Base-by-base conservation (phyloP, 2,329 filamentous ascomycete species). In the Bertia moriformis region DNA sequence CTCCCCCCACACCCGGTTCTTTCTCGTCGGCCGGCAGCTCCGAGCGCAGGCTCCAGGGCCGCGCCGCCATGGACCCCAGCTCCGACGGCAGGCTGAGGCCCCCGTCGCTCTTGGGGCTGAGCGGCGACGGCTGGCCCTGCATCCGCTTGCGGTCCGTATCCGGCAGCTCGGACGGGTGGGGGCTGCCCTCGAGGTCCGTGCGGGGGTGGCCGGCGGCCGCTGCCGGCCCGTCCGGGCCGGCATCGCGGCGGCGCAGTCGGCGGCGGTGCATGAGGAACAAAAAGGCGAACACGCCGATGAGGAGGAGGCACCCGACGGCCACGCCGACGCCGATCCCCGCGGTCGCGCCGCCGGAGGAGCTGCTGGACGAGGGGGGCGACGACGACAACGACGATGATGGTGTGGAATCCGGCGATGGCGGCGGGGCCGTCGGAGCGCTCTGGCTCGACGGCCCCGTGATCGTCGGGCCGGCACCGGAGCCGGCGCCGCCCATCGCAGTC, bases 191-290 rank as follows among this genome's bases (percentile, higher is more conserved):
- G 22, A n/a, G n/a, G 22, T 27, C 22, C 7, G 7, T 27, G n/a
- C n/a, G n/a, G n/a, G n/a, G n/a, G n/a, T n/a, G n/a, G n/a, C n/a
- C n/a, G 22, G 22, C 22, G 22, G 22, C 22, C n/a, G 22, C 7
- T 10, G 22, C 22, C n/a, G 22, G 22, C 22, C 7, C 7, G 7
- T 27, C n/a, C 7, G 7, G 22, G 22, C 22, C 22, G 22, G 7
- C 7, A 10, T n/a, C n/a, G 22, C 22, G 22, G 55, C 45, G 56
- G 52, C 38, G 54, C 57, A 32, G 51, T n/a, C n/a, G n/a, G n/a
- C n/a, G 40, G n/a, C 48, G 45, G n/a, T 42, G 45, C 14, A 40
- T 38, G 12, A 48, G 41, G 38, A 48, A 41, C n/a, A 53, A 18
- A 17, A 44, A 42, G 14, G 40, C 29, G n/a, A 52, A 14, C 3